Evolutionary conservation across 169 alveolate species (phyloP).

Genomic region (Eimeria sp.): DNA sequence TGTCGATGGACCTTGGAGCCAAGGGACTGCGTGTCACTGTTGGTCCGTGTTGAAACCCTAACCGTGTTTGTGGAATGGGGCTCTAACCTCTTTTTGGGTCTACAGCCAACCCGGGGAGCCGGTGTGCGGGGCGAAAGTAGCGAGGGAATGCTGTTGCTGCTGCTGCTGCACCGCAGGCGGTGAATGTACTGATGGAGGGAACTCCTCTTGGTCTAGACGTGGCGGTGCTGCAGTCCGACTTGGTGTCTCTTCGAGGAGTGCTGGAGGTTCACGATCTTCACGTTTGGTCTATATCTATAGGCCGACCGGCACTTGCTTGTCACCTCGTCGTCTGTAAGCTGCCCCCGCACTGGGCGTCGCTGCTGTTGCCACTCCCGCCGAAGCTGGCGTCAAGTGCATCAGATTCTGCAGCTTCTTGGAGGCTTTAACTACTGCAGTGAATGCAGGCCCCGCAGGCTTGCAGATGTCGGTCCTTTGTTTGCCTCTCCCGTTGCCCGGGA

Average conservation of each 20-base stretch:
- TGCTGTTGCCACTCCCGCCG: not conserved
- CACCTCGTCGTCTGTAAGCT: conserved; percentile 94
- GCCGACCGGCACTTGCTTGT: conserved; percentile 95
- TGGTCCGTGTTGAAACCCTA: not conserved
- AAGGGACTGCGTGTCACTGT: not conserved
- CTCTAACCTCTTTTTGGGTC: not conserved
- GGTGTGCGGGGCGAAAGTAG: not conserved
- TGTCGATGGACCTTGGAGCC: not conserved
- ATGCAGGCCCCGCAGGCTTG: not conserved
- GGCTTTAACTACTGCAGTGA: not conserved
- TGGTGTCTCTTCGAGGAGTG: conserved; percentile 93
- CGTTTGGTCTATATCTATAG: conserved; percentile 97
- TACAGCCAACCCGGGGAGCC: not conserved
- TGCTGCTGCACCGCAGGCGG: conserved; percentile 50
- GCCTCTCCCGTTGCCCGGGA: not conserved
- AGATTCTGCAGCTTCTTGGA: not conserved
- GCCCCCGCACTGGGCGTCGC: not conserved
- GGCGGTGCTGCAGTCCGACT: conserved; percentile 90
- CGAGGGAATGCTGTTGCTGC: not conserved
- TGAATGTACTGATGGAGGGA: conserved; percentile 98
- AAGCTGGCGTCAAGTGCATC: not conserved
- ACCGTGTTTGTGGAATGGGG: not conserved
- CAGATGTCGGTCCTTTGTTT: not conserved
- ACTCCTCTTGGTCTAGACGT: conserved; percentile 94
- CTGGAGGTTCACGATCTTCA: conserved; percentile 97